These are phyloP conservation scores for Tolypocladium ovalisporum DNA, from an alignment of 2,329 filamentous ascomycete genomes.

Conservation along the genomic window DNA sequence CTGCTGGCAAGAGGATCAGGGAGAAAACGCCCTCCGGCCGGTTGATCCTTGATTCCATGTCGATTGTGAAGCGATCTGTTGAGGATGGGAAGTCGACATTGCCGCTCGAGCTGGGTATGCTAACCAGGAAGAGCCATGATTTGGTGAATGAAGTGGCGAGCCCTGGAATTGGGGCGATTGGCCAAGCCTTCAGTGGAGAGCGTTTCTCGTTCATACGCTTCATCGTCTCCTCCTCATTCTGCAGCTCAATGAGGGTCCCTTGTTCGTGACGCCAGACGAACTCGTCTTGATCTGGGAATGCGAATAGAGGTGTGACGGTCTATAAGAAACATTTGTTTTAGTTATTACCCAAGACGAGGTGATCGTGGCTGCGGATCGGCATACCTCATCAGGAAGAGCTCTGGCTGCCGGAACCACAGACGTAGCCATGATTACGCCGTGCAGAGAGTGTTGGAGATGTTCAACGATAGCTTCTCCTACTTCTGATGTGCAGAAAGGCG, in stretches of 20 bases:
- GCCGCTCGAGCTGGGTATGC: slow-evolving; percentile 8
- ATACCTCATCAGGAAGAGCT: not conserved
- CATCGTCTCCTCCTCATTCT: slow-evolving; percentile 16
- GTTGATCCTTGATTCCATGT: slow-evolving; percentile 12
- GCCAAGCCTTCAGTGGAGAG: slow-evolving; percentile 14
- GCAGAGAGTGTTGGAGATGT: too few relatives aligned
- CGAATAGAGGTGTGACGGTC: slow-evolving; percentile 5
- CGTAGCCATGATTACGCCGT: too few relatives aligned
- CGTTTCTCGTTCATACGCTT: slow-evolving; percentile 14
- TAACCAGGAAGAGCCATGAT: slow-evolving; percentile 21
- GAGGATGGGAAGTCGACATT: slow-evolving; percentile 14
- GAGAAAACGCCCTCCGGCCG: slow-evolving; percentile 11
- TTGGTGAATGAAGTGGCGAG: slow-evolving; percentile 16
- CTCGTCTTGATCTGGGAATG: slow-evolving; percentile 11
- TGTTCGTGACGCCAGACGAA: slow-evolving; percentile 17
- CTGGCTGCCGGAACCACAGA: too few relatives aligned
- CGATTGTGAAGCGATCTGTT: slow-evolving; percentile 16
- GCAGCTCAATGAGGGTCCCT: slow-evolving; percentile 21
- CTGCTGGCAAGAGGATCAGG: slow-evolving; percentile 13
- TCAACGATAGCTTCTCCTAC: too few relatives aligned
- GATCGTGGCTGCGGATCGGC: not conserved
- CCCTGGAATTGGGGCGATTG: slow-evolving; percentile 17
- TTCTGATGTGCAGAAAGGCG: too few relatives aligned
- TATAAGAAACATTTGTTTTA: not conserved
- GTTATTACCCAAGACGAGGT: not conserved